Evolutionary conservation across 2,329 filamentous ascomycete genomes (phyloP).

Genomic region (Reticulascus tulasneorum): DNA sequence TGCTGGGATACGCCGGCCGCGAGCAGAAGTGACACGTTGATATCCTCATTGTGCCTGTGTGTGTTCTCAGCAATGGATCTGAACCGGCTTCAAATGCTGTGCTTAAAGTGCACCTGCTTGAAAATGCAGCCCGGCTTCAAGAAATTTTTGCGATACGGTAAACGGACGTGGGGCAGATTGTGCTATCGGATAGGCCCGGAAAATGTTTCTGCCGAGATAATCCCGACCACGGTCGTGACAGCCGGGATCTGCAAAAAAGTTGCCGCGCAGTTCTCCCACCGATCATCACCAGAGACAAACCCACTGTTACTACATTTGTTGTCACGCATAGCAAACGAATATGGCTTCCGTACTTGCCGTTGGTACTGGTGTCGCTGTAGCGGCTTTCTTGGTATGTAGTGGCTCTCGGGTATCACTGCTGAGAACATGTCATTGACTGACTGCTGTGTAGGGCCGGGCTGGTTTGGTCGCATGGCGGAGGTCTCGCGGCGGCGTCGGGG

Average conservation of each 20-base stretch:
- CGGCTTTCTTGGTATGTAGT: constrained; percentile 45
- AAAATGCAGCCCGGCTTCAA: too few relatives aligned
- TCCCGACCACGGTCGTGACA: too few relatives aligned
- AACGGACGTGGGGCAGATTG: too few relatives aligned
- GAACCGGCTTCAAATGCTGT: too few relatives aligned
- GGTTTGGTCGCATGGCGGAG: constrained; percentile 85
- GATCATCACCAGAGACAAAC: not conserved
- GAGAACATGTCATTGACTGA: constrained; percentile 10
- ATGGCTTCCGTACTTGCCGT: constrained; percentile 43
- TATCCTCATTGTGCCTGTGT: too few relatives aligned
- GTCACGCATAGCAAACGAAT: constrained; percentile 4
- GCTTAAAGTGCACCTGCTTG: too few relatives aligned
- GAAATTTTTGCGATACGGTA: too few relatives aligned
- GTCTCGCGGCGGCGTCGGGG: constrained; percentile 72
- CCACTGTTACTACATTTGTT: not conserved
- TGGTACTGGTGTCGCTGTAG: constrained; percentile 45
- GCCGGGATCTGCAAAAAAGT: too few relatives aligned
- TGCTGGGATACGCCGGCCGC: constrained; percentile 50
- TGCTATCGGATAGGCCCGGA: too few relatives aligned
- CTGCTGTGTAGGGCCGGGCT: constrained; percentile 69
- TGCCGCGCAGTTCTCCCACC: constrained; percentile 5
- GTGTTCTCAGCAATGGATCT: too few relatives aligned
- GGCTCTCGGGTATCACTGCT: not conserved
- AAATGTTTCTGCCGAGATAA: too few relatives aligned
- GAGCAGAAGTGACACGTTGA: constrained; percentile 44